These are phyloP conservation scores for Magnolia kwangsiensis DNA, from an alignment of 164 flowering plant genomes.

Conservation along the genomic window DNA sequence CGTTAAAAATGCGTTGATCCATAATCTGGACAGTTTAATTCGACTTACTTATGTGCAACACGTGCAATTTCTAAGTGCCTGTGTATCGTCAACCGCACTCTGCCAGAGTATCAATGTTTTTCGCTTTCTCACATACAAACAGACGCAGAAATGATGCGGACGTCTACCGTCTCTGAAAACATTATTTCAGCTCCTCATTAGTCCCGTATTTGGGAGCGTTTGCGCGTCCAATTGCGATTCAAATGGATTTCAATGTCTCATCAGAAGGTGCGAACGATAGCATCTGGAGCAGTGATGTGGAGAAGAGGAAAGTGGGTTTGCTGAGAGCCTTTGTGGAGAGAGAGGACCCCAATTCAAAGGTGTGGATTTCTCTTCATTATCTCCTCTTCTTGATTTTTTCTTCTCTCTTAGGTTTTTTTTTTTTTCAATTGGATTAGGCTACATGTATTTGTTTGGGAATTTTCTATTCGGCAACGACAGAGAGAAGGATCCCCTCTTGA, in stretches of 20 bases:
- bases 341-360: slow-evolving; percentile 11
- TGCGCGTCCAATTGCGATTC: not conserved
- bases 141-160: no score
- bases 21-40: no score
- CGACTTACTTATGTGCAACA: no score
- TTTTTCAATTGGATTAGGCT: no score
- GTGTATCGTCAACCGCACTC: no score
- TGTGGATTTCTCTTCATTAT: not conserved
- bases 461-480: not conserved
- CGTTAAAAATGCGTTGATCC: no score
- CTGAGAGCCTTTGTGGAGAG: slow-evolving; percentile 6
- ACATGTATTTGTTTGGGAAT: not conserved
- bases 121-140: no score
- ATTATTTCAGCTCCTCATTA: no score
- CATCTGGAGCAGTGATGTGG: not conserved
- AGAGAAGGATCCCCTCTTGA: not conserved
- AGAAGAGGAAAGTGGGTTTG: slow-evolving; percentile 10
- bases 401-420: no score
- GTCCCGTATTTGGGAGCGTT: not conserved
- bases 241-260: not conserved
- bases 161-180: no score
- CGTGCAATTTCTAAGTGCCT: no score
- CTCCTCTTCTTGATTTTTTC: not conserved
- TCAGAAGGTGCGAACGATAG: not conserved
- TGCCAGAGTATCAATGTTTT: no score